Conservation (phyloP, 345 rosid species). For the Citrus maxima region DNA sequence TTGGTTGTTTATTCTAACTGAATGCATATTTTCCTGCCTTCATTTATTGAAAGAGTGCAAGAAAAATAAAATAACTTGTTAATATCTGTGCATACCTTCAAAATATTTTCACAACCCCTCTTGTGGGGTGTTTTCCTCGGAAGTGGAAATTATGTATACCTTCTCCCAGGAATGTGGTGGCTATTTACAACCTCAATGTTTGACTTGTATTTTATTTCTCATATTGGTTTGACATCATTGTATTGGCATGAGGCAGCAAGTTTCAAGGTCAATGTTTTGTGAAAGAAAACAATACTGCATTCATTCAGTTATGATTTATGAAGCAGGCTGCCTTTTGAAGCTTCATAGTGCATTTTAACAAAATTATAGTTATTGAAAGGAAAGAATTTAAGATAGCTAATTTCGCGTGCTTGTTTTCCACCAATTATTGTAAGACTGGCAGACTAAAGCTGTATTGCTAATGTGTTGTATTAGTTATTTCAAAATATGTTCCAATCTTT, state of each 20-base stretch:
- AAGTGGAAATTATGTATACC: not conserved
- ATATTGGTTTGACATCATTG: not conserved
- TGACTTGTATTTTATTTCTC: not conserved
- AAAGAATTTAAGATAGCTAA: not conserved
- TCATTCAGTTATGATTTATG: not conserved
- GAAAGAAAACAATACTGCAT: not conserved
- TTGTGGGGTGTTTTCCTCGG: not conserved
- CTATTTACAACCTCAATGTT: not conserved
- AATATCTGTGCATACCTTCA: not conserved
- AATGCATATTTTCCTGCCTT: not conserved
- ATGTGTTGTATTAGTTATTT: not conserved
- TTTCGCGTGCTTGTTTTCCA: not conserved
- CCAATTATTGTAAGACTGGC: not conserved
- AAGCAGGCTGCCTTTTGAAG: not conserved
- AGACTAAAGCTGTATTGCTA: not conserved
- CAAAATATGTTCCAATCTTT: not conserved
- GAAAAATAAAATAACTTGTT: not conserved
- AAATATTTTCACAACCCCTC: not conserved
- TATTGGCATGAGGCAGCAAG: not conserved
- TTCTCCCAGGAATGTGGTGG: not conserved
- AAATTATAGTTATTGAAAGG: not conserved
- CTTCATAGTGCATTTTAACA: not conserved
- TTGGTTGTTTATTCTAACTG: not conserved
- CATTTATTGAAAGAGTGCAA: not conserved
- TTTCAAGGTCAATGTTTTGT: not conserved